phyloP scores from a whole-genome alignment of 1,284 basidiomycete genomes.

The Meira miltonrushii region DNA sequence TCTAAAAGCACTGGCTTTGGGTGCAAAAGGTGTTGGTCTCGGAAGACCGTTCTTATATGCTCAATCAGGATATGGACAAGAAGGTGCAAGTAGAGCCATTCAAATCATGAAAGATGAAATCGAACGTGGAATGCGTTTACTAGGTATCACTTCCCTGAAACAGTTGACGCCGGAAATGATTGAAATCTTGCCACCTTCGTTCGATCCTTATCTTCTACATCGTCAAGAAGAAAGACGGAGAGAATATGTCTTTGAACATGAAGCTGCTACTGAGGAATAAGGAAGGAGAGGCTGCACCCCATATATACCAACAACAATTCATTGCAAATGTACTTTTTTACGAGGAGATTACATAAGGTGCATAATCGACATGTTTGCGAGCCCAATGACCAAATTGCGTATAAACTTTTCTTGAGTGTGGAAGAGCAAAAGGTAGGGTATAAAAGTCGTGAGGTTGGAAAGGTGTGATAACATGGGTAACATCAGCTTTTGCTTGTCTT shows the following conservation, averaged over 20 bases:
- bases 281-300: not conserved
- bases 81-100: constrained; percentile 69
- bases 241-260: constrained; percentile 1
- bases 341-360: not conserved
- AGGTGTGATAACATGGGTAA: constrained; percentile 10
- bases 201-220: not conserved
- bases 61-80: constrained; percentile 79
- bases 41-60: constrained; percentile 86
- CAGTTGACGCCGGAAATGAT: constrained; percentile 78
- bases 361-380: not conserved
- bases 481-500: constrained; percentile 8
- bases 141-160: constrained; percentile 68
- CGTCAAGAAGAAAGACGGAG: not conserved
- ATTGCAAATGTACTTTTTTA: not conserved
- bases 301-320: not conserved
- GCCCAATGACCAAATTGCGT: constrained; percentile 30
- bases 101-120: constrained; percentile 75
- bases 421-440: constrained; percentile 27
- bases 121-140: constrained; percentile 68
- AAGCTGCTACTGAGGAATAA: not conserved
- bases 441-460: constrained; percentile 34
- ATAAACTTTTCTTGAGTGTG: constrained; percentile 23
- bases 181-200: constrained; percentile 32
- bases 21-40: constrained; percentile 77
- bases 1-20: constrained; percentile 82